Conservation (phyloP, 192 early-diverging fungal genomes). For the Chytriomyces sp. region DNA sequence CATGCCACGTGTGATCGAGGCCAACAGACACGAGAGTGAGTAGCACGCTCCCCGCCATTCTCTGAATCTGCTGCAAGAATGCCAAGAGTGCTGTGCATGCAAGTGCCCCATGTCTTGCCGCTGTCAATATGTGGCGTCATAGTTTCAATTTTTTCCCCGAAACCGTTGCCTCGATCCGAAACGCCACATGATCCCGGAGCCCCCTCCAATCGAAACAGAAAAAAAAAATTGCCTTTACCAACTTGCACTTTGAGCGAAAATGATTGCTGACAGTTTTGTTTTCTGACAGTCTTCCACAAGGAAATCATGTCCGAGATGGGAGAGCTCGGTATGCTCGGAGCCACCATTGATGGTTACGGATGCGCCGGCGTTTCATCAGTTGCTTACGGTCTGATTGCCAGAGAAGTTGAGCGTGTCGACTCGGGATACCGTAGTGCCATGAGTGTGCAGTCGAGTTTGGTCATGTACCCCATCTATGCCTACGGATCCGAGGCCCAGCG, state of each 20-base stretch:
- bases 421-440: slow-evolving; percentile 97
- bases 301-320: slow-evolving; percentile 95
- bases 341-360: slow-evolving; percentile 95
- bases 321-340: slow-evolving; percentile 86
- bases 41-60: not conserved
- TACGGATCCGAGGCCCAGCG: slow-evolving; percentile 89
- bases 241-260: no score
- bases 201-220: no score
- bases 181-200: no score
- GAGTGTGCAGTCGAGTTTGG: slow-evolving; percentile 97
- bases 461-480: slow-evolving; percentile 97
- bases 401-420: slow-evolving; percentile 95
- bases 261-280: no score
- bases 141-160: no score
- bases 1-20: slow-evolving; percentile 80
- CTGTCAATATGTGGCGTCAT: no score
- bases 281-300: slow-evolving; percentile 74
- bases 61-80: no score
- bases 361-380: slow-evolving; percentile 97
- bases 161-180: no score
- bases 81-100: no score
- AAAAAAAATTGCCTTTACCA: no score
- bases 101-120: no score
- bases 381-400: slow-evolving; percentile 93
- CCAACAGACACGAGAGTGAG: slow-evolving; percentile 85